Conservation (phyloP, 2,329 filamentous ascomycete genomes). For the Aspergillus spinulosporus region DNA sequence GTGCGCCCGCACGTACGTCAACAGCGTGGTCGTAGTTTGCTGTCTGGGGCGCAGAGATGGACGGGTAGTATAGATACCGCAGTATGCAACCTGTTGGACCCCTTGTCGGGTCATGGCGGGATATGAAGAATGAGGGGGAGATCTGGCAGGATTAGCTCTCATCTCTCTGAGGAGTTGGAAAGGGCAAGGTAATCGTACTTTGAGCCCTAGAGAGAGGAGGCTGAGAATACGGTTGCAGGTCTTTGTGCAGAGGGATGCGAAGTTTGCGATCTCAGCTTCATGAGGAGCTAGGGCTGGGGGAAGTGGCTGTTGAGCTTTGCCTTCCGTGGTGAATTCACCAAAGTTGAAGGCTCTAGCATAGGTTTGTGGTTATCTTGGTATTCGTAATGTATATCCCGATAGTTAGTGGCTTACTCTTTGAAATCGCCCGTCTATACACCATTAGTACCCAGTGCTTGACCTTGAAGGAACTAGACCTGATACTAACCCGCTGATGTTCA, state of each 20-base stretch:
- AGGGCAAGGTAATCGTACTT: conserved; percentile 46
- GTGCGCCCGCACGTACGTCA: conserved; percentile 84
- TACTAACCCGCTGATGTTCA: conserved; percentile 69
- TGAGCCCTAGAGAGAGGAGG: conserved; percentile 76
- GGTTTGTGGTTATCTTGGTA: conserved; percentile 1
- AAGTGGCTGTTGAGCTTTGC: conserved; percentile 74
- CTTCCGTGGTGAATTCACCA: conserved; percentile 65
- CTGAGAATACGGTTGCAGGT: conserved; percentile 72
- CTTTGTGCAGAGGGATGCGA: conserved; percentile 68
- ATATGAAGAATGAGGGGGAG: conserved; percentile 58
- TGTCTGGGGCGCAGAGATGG: conserved; percentile 48
- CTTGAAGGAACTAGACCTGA: neutral
- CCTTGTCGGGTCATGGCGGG: conserved; percentile 56
- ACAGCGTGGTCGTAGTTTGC: conserved; percentile 49
- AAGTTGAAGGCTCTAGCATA: conserved; percentile 81
- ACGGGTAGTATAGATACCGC: conserved; percentile 72
- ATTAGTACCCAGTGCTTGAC: conserved; percentile 4
- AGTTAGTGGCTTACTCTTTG: conserved; percentile 67
- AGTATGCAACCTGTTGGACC: conserved; percentile 61
- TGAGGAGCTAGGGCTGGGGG: conserved; percentile 63
- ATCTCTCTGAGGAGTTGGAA: neutral
- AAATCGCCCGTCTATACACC: conserved; percentile 69
- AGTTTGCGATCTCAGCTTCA: conserved; percentile 63
- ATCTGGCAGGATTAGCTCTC: conserved; percentile 35
- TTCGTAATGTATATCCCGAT: neutral